These are phyloP conservation scores for Ophiostoma australiae DNA, from an alignment of 2,329 filamentous ascomycete genomes.

Conservation along the genomic window DNA sequence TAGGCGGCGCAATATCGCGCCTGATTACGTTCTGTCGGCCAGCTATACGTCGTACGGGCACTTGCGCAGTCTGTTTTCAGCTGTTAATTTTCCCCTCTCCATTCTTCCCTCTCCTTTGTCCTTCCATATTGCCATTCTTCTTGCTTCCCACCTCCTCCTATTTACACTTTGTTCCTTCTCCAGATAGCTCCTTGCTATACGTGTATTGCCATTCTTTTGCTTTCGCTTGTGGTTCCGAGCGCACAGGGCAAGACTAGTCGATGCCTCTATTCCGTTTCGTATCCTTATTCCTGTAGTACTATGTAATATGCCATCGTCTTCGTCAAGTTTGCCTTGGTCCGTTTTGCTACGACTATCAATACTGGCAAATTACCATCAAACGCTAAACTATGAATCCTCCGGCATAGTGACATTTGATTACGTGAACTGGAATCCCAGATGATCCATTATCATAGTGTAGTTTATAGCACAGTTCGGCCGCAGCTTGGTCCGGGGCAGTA, in stretches of 20 bases:
- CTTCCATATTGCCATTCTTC: background rate
- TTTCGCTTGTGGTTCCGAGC: background rate
- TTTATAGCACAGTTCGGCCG: background rate
- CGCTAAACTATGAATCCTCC: no score
- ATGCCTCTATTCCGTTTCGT: background rate
- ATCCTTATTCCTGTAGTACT: background rate
- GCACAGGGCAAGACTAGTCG: background rate
- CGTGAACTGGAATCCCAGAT: background rate
- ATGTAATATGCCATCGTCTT: background rate
- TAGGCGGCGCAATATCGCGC: background rate
- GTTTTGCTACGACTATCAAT: background rate
- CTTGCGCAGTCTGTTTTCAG: background rate
- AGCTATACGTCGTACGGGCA: background rate
- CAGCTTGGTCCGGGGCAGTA: background rate
- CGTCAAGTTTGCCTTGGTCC: background rate
- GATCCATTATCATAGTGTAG: background rate
- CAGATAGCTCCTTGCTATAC: background rate
- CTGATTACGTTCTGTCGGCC: background rate
- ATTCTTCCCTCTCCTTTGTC: background rate
- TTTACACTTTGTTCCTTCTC: background rate
- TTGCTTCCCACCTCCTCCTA: background rate
- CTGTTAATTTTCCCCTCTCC: background rate
- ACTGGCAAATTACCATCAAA: background rate
- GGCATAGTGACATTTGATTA: background rate
- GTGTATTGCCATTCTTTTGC: background rate